Base-by-base conservation (phyloP, 306 rosid genomes). In the Quercus wislizeni region DNA sequence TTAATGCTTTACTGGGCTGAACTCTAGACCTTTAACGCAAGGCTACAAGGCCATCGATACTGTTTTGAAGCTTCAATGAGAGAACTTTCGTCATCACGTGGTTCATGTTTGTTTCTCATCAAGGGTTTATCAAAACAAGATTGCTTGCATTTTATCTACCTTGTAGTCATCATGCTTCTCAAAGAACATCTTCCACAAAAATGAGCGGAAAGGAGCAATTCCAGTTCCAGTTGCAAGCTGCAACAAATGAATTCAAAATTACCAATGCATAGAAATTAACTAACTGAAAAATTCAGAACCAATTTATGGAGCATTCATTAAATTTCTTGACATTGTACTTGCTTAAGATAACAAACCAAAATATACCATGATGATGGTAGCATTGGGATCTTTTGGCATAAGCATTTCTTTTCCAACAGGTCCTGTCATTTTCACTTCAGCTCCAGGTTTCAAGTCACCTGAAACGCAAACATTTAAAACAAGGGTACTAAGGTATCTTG, bases 361-460 rank as follows among this genome's bases (percentile, higher is more conserved):
- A 63, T 56, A 69, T 92, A 95, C 99, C 99, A 95, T 95, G 84
- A 95, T 1, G 79, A 95, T 1, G 41, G 91, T 95, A 69, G 99
- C 99, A 82, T 86, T 91, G 20, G 99, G 97, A 88, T 95, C 99
- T 84, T 92, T 92, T 63, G 99, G 99, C 99, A 95, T 80, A 55
- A 95, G 97, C 99, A 95, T 95, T 89, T 95, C 99, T 87, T 95
- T 95, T 35, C 99, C 99, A 73, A 95, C 89, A 8, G 99, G 99
- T 78, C 99, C 99, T 1, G 98, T 95, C 61, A 95, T 86, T 28
- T 80, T 85, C 81, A 89, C 98, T 69, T 95, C 99, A 46, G 86
- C 74, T 79, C 93, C 99, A 43, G 99, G 96, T 79, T 88, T 95
- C 82, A 95, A 83, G 89, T 95, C 99, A 75, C 99, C 99, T 95